Evolutionary conservation across 83 land plant genomes (phyloP).

Genomic region (Picea abies): DNA sequence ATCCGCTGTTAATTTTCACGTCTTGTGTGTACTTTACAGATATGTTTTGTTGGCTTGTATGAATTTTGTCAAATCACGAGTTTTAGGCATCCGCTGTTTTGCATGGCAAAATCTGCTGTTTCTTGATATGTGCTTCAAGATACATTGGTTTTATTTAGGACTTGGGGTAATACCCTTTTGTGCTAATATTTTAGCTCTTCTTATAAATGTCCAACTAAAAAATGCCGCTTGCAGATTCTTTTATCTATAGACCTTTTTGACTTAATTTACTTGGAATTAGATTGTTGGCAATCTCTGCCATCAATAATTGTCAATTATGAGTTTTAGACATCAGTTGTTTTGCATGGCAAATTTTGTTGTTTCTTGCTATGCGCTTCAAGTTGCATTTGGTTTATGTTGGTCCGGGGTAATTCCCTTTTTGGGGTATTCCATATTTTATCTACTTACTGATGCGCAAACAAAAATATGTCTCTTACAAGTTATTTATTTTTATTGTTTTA

Average conservation of each 20-base stretch:
- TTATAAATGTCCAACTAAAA: not conserved
- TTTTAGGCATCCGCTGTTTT: too few relatives aligned
- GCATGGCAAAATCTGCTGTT: too few relatives aligned
- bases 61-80: too few relatives aligned
- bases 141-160: not conserved
- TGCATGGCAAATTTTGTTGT: not conserved
- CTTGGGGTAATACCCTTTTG: not conserved
- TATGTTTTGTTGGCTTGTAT: too few relatives aligned
- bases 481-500: not conserved
- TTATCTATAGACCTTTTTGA: not conserved
- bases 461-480: not conserved
- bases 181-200: too few relatives aligned
- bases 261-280: not conserved
- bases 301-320: not conserved
- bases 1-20: too few relatives aligned
- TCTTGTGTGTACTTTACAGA: too few relatives aligned
- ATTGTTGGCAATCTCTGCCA: not conserved
- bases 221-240: not conserved
- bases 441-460: not conserved
- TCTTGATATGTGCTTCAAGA: not conserved
- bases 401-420: not conserved
- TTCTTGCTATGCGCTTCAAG: not conserved
- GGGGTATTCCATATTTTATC: not conserved
- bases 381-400: not conserved
- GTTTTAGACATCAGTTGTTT: not conserved